phyloP scores from a whole-genome alignment of 768 basidiomycete genomes.

The Russula foetens region DNA sequence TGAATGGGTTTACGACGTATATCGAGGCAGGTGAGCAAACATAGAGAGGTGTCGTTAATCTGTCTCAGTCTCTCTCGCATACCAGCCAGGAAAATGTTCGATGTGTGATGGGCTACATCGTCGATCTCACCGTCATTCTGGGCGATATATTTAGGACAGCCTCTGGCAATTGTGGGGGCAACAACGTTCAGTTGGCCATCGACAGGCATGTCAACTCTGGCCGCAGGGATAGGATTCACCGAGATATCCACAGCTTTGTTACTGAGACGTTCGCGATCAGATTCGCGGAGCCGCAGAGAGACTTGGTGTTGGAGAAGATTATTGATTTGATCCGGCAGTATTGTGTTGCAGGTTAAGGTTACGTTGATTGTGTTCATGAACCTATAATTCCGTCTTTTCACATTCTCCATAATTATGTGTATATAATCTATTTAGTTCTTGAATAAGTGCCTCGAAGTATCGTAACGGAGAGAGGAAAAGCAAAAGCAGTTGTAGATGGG shows the following conservation, averaged over 20 bases:
- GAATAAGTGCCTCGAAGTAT: too few relatives aligned
- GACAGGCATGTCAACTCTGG: background rate
- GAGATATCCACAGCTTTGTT: background rate
- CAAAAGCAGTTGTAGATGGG: too few relatives aligned
- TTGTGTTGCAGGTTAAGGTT: too few relatives aligned
- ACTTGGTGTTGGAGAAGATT: background rate
- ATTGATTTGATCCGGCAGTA: background rate
- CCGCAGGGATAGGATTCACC: background rate
- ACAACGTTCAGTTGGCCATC: background rate
- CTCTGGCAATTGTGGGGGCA: background rate
- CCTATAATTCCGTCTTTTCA: too few relatives aligned
- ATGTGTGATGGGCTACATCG: background rate
- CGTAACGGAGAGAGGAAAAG: too few relatives aligned
- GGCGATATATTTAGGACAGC: background rate
- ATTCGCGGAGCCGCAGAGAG: background rate
- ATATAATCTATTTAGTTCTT: too few relatives aligned
- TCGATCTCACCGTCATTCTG: background rate
- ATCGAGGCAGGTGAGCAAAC: background rate
- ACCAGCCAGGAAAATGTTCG: background rate
- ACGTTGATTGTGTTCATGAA: too few relatives aligned
- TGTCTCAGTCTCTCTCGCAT: background rate
- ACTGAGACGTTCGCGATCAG: background rate
- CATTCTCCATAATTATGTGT: too few relatives aligned
- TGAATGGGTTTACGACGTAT: background rate
- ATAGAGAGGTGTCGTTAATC: background rate